Evolutionary conservation across 257 asterid genomes (phyloP).

Genomic region (Capsicum chinense): DNA sequence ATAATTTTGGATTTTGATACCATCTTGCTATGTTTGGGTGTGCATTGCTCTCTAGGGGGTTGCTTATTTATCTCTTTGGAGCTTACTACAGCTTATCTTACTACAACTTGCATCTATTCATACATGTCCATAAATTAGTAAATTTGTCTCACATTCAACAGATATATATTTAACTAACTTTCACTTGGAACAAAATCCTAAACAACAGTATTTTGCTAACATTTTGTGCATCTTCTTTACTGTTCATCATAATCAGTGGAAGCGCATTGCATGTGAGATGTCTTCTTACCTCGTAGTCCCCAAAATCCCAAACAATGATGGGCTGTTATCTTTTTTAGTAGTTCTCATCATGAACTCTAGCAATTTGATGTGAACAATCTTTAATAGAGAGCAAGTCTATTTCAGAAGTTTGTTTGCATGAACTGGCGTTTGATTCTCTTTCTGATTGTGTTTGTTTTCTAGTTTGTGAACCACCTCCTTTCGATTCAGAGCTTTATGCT

Average conservation of each 20-base stretch:
- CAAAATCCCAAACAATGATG: neutral
- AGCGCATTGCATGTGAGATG: neutral
- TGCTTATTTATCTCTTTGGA: too few relatives aligned
- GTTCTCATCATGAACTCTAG: neutral
- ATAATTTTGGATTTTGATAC: too few relatives aligned
- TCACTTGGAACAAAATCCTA: neutral
- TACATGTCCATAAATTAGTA: too few relatives aligned
- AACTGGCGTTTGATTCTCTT: conserved; percentile 23
- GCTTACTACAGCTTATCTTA: too few relatives aligned
- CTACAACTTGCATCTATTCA: too few relatives aligned
- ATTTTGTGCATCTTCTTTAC: neutral
- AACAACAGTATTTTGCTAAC: neutral
- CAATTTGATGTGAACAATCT: conserved; percentile 21
- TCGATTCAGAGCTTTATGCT: conserved; percentile 41
- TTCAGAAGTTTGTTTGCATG: neutral
- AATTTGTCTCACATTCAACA: neutral
- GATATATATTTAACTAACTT: neutral
- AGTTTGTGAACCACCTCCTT: conserved; percentile 25
- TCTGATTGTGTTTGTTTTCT: conserved; percentile 31
- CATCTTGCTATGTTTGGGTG: too few relatives aligned
- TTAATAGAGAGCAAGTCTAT: neutral
- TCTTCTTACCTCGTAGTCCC: conserved; percentile 27
- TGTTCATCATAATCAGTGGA: neutral
- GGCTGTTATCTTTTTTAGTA: neutral
- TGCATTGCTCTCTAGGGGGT: too few relatives aligned